Conservation (phyloP, 768 basidiomycete genomes). For the Serpula lacrymans region DNA sequence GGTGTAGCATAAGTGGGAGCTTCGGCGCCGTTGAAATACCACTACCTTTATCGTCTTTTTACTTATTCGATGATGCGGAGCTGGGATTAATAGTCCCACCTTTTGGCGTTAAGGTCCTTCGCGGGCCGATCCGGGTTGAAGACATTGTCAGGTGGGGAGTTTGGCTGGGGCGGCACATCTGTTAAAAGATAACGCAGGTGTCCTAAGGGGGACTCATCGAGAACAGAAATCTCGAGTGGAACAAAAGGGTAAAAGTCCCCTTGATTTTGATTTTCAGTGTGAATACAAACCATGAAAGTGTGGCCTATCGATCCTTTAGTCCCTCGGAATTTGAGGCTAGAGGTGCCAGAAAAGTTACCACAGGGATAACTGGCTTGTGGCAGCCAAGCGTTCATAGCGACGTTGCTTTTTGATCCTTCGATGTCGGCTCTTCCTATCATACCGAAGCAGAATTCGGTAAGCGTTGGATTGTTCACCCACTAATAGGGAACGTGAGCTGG, state of each 20-base stretch:
- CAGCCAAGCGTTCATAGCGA: constrained; percentile 83
- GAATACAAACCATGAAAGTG: constrained; percentile 81
- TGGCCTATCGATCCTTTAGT: constrained; percentile 83
- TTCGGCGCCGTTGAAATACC: constrained; percentile 78
- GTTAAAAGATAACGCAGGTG: constrained; percentile 79
- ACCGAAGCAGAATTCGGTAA: constrained; percentile 78
- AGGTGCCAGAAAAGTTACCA: constrained; percentile 80
- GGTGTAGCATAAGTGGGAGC: constrained; percentile 82
- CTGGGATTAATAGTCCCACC: constrained; percentile 65
- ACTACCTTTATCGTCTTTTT: constrained; percentile 79
- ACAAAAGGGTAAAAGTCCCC: constrained; percentile 75
- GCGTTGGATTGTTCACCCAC: constrained; percentile 80
- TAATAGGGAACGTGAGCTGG: constrained; percentile 80
- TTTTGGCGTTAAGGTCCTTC: constrained; percentile 70
- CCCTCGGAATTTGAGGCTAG: constrained; percentile 76
- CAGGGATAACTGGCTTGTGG: constrained; percentile 80
- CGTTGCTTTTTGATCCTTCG: constrained; percentile 81
- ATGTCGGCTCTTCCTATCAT: constrained; percentile 83
- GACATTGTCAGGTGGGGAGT: constrained; percentile 81
- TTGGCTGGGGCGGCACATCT: constrained; percentile 81
- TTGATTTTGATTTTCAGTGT: constrained; percentile 82
- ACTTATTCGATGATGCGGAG: constrained; percentile 76
- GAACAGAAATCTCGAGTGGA: constrained; percentile 80
- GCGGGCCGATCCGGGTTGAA: constrained; percentile 66
- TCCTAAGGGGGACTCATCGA: constrained; percentile 77